Evolutionary conservation across 495 filamentous ascomycete genomes (phyloP).

Genomic region (Lepraria neglecta): DNA sequence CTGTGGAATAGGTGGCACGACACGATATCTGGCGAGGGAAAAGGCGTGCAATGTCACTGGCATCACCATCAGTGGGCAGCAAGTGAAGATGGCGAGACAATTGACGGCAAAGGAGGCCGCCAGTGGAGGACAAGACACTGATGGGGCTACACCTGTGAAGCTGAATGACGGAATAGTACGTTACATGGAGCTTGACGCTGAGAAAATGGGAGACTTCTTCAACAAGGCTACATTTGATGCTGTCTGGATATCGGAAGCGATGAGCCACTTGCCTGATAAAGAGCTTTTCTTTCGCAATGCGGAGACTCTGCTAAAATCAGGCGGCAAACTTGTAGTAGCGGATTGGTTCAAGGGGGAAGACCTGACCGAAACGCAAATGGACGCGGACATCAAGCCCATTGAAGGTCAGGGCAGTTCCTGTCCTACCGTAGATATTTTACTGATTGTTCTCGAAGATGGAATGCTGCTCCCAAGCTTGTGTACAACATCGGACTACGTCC

Average conservation of each 20-base stretch:
- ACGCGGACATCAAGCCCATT: slow-evolving; percentile 49
- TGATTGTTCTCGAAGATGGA: slow-evolving; percentile 37
- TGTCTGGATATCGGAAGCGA: slow-evolving; percentile 54
- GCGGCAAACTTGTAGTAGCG: slow-evolving; percentile 47
- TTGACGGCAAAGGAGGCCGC: slow-evolving; percentile 33
- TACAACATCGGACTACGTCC: slow-evolving; percentile 44
- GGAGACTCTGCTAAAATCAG: slow-evolving; percentile 34
- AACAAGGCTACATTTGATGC: slow-evolving; percentile 40
- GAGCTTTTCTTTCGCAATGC: slow-evolving; percentile 49
- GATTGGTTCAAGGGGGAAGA: slow-evolving; percentile 51
- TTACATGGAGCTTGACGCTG: slow-evolving; percentile 52
- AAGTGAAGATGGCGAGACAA: slow-evolving; percentile 46
- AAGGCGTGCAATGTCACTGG: slow-evolving; percentile 46
- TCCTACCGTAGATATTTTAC: not conserved
- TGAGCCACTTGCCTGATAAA: slow-evolving; percentile 53
- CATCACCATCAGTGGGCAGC: slow-evolving; percentile 51
- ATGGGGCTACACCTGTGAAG: slow-evolving; percentile 27
- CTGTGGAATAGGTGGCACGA: slow-evolving; percentile 52
- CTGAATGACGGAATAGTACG: slow-evolving; percentile 40
- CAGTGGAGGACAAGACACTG: slow-evolving; percentile 12
- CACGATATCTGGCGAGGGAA: slow-evolving; percentile 44
- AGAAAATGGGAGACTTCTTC: slow-evolving; percentile 51
- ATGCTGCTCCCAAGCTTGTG: slow-evolving; percentile 52
- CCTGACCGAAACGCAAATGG: slow-evolving; percentile 38
- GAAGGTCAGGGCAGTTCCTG: slow-evolving; percentile 34